A percentile compares a stretch with the other conserved stretches of the same genome.
phyloP scores from a whole-genome alignment of 345 rosid genomes.

The Chamaenerion angustifolium region DNA sequence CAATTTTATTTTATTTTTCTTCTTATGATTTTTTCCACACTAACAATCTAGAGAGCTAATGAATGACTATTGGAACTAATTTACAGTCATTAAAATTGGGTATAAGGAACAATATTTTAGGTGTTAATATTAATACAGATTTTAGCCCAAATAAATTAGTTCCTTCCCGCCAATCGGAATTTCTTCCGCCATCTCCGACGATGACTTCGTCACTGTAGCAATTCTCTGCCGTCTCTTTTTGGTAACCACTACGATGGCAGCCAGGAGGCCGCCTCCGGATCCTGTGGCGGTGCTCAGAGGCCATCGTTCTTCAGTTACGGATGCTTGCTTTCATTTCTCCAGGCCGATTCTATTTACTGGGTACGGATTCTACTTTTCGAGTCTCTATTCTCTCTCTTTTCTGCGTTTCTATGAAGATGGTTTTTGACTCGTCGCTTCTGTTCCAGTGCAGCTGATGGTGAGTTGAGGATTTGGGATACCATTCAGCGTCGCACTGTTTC shows the following conservation, averaged over 20 bases:
- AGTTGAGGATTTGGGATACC: constrained; percentile 77
- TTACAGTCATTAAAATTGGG: no score
- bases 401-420: neutral
- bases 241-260: constrained; percentile 19
- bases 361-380: constrained; percentile 16
- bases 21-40: no score
- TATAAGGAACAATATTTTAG: no score
- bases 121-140: no score
- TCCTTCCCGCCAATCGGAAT: neutral
- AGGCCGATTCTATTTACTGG: constrained; percentile 60
- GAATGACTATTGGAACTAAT: no score
- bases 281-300: constrained; percentile 87
- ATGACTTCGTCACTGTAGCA: neutral
- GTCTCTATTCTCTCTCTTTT: neutral
- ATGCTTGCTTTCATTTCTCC: constrained; percentile 65
- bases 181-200: constrained; percentile 1
- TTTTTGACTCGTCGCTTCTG: neutral
- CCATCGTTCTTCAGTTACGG: constrained; percentile 79
- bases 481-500: constrained; percentile 56
- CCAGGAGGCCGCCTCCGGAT: constrained; percentile 65
- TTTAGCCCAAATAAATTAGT: no score
- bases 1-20: no score
- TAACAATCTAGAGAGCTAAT: no score
- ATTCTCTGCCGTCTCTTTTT: neutral
- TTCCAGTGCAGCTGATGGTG: constrained; percentile 76